phyloP scores from a whole-genome alignment of 495 filamentous ascomycete species.

The Stereocaulon alpinum region DNA sequence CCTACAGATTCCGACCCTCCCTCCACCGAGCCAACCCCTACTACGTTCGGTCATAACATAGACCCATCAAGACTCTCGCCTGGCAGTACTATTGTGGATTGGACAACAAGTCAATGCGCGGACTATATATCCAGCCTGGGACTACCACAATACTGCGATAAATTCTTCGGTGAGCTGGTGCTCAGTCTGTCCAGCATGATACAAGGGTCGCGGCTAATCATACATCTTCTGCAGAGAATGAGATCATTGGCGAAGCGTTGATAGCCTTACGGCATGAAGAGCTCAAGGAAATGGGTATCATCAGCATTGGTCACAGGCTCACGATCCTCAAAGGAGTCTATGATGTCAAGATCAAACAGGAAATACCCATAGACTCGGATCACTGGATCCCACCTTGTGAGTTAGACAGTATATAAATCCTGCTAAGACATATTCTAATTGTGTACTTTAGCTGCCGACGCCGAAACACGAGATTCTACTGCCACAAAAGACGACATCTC shows the following conservation, averaged over 20 bases:
- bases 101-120: constrained; percentile 80
- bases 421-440: constrained; percentile 18
- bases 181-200: neutral
- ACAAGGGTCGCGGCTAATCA: constrained; percentile 1
- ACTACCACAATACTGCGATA: constrained; percentile 71
- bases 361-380: constrained; percentile 80
- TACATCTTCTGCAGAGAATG: constrained; percentile 57
- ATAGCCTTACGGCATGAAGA: constrained; percentile 85
- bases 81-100: constrained; percentile 72
- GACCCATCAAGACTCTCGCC: constrained; percentile 56
- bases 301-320: constrained; percentile 84
- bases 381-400: constrained; percentile 90
- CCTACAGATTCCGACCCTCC: constrained; percentile 72
- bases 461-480: constrained; percentile 68
- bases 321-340: constrained; percentile 93
- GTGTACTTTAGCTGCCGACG: constrained; percentile 63
- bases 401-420: constrained; percentile 25
- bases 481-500: constrained; percentile 89
- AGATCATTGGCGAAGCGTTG: constrained; percentile 84
- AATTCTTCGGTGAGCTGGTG: constrained; percentile 57
- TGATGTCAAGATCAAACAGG: constrained; percentile 85
- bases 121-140: constrained; percentile 74
- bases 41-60: constrained; percentile 61
- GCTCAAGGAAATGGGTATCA: constrained; percentile 85
- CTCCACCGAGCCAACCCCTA: constrained; percentile 80